Base-by-base conservation (phyloP, 495 filamentous ascomycete genomes). In the Neurospora discreta region DNA sequence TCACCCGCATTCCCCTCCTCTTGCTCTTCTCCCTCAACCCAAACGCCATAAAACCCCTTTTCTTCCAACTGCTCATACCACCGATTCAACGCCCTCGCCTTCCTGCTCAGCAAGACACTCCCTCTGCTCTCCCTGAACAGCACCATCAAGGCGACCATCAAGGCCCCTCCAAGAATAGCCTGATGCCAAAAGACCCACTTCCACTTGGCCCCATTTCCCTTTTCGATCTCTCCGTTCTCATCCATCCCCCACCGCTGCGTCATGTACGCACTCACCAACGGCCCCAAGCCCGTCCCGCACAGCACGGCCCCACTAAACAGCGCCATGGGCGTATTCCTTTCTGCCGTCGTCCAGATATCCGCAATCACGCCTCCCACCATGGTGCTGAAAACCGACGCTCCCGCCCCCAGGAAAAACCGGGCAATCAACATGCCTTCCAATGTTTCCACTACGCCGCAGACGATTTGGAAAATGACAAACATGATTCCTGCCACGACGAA, bases 341-440 rank as follows among this genome's bases (percentile, higher is more conserved):
- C 91, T 72, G 92, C 80, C 10, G 91, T 87, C 42, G 90, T 89
- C 79, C 93, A 98, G 72, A 97, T 90, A 75, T 98, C 95, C 69
- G 90, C 90, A 39, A 98, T 90, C 8, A 98, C 91, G 0, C 95
- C 95, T 41, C 95, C 95, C 3, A 97, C 92, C 90, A 97, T 95
- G 15, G 93, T 96, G 5, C 89, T 91, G 78, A 97, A 97, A 0
- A 94, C 95, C 2, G 88, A 91, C 20, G 87, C 89, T 10, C 90
- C 91, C 16, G 90, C 88, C 0, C 95, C 94, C 15, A 88, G 86
- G 44, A 95, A 87, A 74, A 97, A 91, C 11, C 94, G 86, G 1
- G 91, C 90, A 1, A 93, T 79, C 0, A 97, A 76, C 84, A 97
- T 90, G 5, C 93, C 93, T 1, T 88, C 86, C 73, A 90, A 88